Evolutionary conservation across 768 basidiomycete genomes (phyloP).

Genomic region (Phylloporus sp.): DNA sequence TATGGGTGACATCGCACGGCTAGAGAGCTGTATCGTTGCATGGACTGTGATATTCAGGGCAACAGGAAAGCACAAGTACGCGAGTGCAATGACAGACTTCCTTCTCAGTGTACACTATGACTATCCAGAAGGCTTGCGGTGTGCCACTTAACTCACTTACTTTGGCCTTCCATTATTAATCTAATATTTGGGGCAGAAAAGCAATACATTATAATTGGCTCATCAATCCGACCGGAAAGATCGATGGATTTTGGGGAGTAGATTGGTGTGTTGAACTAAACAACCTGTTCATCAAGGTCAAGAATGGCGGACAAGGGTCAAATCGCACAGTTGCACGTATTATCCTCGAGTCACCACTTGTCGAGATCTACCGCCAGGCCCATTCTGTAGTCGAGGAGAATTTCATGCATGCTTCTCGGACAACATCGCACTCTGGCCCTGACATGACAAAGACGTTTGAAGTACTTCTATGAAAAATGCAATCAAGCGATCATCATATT

Average conservation of each 20-base stretch:
- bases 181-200: not conserved
- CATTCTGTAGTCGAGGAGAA: not conserved
- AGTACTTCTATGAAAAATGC: not conserved
- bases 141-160: not conserved
- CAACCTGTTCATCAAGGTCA: conserved; percentile 38
- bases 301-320: not conserved
- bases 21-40: conserved; percentile 22
- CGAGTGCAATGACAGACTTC: conserved; percentile 26
- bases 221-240: conserved; percentile 36
- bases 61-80: conserved; percentile 36
- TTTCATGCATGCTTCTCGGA: not conserved
- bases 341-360: not conserved
- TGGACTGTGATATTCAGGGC: conserved; percentile 31
- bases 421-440: not conserved
- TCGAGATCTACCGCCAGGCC: not conserved
- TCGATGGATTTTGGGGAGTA: conserved; percentile 27
- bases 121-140: conserved; percentile 1
- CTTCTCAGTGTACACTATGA: not conserved
- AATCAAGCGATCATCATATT: not conserved
- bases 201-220: conserved; percentile 6
- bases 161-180: no score
- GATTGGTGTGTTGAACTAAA: conserved; percentile 43
- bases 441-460: not conserved
- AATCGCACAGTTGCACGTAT: not conserved
- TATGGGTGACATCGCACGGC: conserved; percentile 28